Evolutionary conservation across 2,329 filamentous ascomycete genomes (phyloP).

Genomic region (Huntiella abstrusa): DNA sequence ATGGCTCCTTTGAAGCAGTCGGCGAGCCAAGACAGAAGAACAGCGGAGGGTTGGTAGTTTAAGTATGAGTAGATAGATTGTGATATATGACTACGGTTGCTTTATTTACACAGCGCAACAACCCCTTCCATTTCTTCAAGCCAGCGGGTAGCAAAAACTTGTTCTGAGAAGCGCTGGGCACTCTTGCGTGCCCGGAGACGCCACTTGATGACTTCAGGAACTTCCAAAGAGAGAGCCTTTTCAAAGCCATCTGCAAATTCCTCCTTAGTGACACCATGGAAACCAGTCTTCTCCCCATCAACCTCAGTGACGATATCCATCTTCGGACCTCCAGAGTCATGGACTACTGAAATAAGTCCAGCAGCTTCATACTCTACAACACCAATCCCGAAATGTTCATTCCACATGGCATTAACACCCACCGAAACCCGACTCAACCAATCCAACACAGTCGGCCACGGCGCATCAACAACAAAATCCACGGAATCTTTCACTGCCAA

Average conservation of each 20-base stretch:
- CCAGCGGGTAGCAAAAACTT: conserved; percentile 70
- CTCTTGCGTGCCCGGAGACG: conserved; percentile 57
- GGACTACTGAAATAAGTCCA: conserved; percentile 79
- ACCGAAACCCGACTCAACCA: conserved; percentile 62
- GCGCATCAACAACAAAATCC: conserved; percentile 74
- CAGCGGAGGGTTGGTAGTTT: conserved; percentile 42
- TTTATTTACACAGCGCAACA: conserved; percentile 27
- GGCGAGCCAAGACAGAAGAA: conserved; percentile 57
- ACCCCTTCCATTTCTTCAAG: conserved; percentile 53
- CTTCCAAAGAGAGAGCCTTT: conserved; percentile 51
- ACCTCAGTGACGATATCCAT: conserved; percentile 75
- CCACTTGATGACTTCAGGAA: conserved; percentile 47
- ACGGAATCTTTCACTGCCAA: conserved; percentile 68
- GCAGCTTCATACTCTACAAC: conserved; percentile 97
- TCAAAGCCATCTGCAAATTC: conserved; percentile 72
- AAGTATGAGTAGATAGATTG: conserved; percentile 7
- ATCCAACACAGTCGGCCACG: conserved; percentile 70
- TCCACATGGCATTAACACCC: conserved; percentile 98
- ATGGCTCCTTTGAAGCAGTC: conserved; percentile 60
- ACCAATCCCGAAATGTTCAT: conserved; percentile 96
- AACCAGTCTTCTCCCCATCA: conserved; percentile 63
- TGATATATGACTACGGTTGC: neutral
- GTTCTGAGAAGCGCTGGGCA: conserved; percentile 70
- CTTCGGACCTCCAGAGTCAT: conserved; percentile 83
- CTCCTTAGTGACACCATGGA: conserved; percentile 58